Evolutionary conservation across 1,284 basidiomycete species (phyloP).

Genomic region (Xerocomus subilludens): DNA sequence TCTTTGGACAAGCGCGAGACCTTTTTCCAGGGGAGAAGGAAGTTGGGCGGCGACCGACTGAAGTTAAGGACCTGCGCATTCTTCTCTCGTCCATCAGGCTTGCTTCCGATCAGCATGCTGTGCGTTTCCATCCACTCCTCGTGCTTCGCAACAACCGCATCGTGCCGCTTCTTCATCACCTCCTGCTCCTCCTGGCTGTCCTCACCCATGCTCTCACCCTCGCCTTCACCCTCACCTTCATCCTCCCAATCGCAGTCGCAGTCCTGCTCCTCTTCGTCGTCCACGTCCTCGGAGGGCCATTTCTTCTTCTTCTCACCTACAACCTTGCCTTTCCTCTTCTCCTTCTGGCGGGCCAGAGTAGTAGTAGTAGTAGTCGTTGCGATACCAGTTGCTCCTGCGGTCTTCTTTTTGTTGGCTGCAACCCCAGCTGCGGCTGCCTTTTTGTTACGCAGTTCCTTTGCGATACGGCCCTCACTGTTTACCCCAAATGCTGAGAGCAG

Average conservation of each 20-base stretch:
- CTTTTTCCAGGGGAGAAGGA: not conserved
- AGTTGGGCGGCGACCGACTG: not conserved
- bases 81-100: not conserved
- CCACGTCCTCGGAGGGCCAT: too few species aligned
- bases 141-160: not conserved
- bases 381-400: not conserved
- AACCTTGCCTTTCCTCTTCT: not conserved
- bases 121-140: not conserved
- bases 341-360: too few species aligned
- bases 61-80: not conserved
- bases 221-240: not conserved
- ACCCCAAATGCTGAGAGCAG: not conserved
- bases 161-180: not conserved
- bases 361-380: too few species aligned
- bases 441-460: not conserved
- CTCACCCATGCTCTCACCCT: not conserved
- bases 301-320: not conserved
- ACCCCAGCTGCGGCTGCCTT: not conserved
- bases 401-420: not conserved
- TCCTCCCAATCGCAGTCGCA: not conserved
- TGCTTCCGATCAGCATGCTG: not conserved
- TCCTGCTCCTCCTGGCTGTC: not conserved
- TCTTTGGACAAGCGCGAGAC: not conserved
- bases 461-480: not conserved
- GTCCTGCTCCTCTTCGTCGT: not conserved